Evolutionary conservation across 257 asterid species (phyloP).

Genomic region (Solanum corneliomulleri): DNA sequence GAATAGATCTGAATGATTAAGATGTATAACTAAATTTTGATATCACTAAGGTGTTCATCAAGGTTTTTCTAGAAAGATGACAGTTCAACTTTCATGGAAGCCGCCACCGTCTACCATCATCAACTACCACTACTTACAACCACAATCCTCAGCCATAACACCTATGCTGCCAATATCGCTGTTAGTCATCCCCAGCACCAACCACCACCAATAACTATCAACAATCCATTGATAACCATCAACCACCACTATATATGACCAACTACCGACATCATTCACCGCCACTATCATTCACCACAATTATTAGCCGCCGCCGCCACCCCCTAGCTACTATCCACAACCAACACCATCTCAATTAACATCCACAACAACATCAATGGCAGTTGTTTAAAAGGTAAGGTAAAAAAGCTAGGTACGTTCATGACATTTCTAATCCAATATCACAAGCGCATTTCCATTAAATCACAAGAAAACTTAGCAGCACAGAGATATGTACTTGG

Average conservation of each 20-base stretch:
- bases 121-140: not conserved
- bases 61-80: not conserved
- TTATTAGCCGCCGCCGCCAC: not conserved
- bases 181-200: not conserved
- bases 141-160: not conserved
- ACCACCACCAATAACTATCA: not conserved
- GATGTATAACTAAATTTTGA: not conserved
- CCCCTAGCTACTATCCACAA: not conserved
- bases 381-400: not conserved
- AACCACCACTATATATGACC: not conserved
- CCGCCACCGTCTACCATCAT: not conserved
- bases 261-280: not conserved
- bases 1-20: not conserved
- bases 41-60: not conserved
- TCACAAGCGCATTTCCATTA: not conserved
- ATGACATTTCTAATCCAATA: not conserved
- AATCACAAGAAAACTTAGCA: not conserved
- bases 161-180: not conserved
- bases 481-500: not conserved
- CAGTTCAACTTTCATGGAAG: not conserved
- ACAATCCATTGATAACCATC: not conserved
- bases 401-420: not conserved
- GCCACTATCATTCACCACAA: not conserved
- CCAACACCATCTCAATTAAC: not conserved
- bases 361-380: not conserved